Evolutionary conservation across 1,284 basidiomycete species (phyloP).

Genomic region (Boletellus deceptivus): DNA sequence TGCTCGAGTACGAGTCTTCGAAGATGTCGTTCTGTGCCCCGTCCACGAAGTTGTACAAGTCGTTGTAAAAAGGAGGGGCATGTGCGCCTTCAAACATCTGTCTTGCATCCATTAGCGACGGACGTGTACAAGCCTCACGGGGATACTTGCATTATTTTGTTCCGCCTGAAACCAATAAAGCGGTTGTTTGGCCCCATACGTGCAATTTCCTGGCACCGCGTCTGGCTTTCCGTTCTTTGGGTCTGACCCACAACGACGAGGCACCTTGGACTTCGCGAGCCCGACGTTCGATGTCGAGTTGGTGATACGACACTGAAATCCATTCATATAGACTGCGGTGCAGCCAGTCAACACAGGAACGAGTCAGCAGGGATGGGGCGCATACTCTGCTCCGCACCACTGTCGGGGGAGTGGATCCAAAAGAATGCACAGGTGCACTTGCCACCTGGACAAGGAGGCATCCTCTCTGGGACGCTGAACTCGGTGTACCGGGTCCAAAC

Average conservation of each 20-base stretch:
- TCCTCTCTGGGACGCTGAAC: constrained; percentile 59
- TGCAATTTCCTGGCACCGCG: constrained; percentile 60
- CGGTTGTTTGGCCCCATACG: constrained; percentile 62
- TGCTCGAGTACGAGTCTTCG: constrained; percentile 19
- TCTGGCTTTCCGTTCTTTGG: constrained; percentile 38
- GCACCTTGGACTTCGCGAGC: constrained; percentile 50
- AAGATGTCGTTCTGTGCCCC: constrained; percentile 54
- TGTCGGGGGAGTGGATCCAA: constrained; percentile 62
- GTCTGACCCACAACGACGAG: constrained; percentile 61
- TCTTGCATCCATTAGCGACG: background rate
- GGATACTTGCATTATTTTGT: constrained; percentile 48
- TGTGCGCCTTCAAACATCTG: constrained; percentile 45
- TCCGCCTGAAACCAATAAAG: constrained; percentile 66
- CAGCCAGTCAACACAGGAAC: background rate
- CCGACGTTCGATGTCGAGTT: constrained; percentile 51
- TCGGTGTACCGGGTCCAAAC: constrained; percentile 66
- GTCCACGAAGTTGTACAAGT: constrained; percentile 44
- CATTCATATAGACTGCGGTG: constrained; percentile 63
- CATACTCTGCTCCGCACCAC: constrained; percentile 48
- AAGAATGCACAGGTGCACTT: constrained; percentile 71
- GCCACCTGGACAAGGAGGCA: constrained; percentile 68
- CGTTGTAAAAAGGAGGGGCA: constrained; percentile 44
- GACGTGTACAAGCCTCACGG: background rate
- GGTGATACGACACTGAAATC: constrained; percentile 70
- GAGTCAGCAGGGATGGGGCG: background rate